Evolutionary conservation across 129 eudicot genomes (phyloP), one percentile per base, ranked within the genome.

Genomic region (Centrapalus pauciflorus): DNA sequence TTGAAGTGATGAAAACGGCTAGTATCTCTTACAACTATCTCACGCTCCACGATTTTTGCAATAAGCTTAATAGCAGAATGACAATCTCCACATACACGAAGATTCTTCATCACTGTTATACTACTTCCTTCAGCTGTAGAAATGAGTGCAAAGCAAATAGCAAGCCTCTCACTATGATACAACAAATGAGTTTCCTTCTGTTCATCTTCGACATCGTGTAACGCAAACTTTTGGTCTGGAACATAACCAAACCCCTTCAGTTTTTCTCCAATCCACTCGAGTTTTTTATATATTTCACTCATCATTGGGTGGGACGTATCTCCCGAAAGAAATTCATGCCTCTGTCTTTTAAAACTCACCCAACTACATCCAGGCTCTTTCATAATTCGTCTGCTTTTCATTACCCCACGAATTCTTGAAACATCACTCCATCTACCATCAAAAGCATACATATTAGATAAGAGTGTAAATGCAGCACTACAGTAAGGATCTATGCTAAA

Each of bases 381-480:
- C 17, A 78, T 25, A 32, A 64, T 48, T 29, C 79, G 75, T 40
- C 74, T 82, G 57, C 16, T 73, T 67, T 89, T 84, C 96, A 88
- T 93, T 27, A 73, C 25, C 54, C 55, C 72, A 56, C 89, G 83
- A 32, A 85, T 62, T 78, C 87, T 93, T 32, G 87, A 85, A 26
- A 64, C 90, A 68, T 93, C 98, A 27, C 14, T 76, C 95, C 98
- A 85, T 80, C 80, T 82, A 66, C 89, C 92, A 26, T 78, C 73
- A 45, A 54, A 69, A 32, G 96, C 98, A 73, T 93, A 93, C 21
- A 93, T 55, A 68, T 89, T 83, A 3, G 98, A 93, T 52, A 93
- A 76, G 30, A 85, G 71, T 10, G 80, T 75, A 66, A 85, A 84
- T 2, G 89, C 89, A 28, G 91, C 85, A 61, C 85, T 81, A 60